phyloP scores from a whole-genome alignment of 768 basidiomycete species.

The Rhizopogon vulgaris region DNA sequence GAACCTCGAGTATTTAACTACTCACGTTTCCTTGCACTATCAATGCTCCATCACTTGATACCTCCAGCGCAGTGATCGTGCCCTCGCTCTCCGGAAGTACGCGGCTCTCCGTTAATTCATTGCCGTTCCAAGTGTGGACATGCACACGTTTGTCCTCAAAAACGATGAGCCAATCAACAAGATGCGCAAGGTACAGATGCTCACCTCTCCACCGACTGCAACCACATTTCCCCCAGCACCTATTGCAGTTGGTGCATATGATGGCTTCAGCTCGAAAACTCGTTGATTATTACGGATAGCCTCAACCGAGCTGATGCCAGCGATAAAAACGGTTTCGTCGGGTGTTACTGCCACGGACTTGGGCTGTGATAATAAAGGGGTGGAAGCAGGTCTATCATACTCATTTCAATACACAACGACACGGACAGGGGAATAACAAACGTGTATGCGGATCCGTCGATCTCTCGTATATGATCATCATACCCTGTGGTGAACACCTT shows the following conservation, averaged over 20 bases:
- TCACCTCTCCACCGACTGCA: conserved; percentile 72
- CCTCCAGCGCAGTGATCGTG: conserved; percentile 65
- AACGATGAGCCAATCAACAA: conserved; percentile 4
- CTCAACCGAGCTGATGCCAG: conserved; percentile 42
- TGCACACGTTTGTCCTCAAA: conserved; percentile 68
- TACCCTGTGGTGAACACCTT: conserved; percentile 69
- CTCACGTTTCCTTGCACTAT: conserved; percentile 86
- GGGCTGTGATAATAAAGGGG: conserved; percentile 58
- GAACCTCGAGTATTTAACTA: neutral
- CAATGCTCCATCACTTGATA: conserved; percentile 70
- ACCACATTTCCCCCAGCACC: conserved; percentile 46
- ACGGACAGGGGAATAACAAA: conserved; percentile 27
- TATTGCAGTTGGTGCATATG: conserved; percentile 51
- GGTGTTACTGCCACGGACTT: conserved; percentile 51
- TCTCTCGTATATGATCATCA: conserved; percentile 74
- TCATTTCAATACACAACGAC: neutral
- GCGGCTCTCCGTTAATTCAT: conserved; percentile 46
- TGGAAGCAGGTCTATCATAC: conserved; percentile 40
- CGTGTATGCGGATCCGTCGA: conserved; percentile 47
- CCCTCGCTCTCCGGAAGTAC: conserved; percentile 66
- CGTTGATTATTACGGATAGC: conserved; percentile 68
- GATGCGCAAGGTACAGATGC: conserved; percentile 15
- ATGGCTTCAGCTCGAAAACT: conserved; percentile 47
- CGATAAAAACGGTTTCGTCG: conserved; percentile 63
- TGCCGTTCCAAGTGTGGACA: conserved; percentile 69